phyloP scores from a whole-genome alignment of 2,329 filamentous ascomycete species.

The Epichloe sp. region DNA sequence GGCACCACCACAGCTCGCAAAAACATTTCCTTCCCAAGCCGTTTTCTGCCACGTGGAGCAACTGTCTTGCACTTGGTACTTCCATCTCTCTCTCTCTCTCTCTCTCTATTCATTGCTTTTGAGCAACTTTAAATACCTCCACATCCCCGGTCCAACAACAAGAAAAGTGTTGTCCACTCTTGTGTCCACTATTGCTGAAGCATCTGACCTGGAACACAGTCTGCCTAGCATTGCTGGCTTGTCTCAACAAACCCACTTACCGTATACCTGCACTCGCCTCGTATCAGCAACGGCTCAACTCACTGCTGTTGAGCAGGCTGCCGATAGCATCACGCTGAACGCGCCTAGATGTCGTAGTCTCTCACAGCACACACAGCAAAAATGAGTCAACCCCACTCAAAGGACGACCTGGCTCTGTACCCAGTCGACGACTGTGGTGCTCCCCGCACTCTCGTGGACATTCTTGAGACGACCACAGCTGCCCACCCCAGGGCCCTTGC shows the following conservation, averaged over 20 bases:
- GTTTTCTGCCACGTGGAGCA: not conserved
- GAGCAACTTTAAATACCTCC: not conserved
- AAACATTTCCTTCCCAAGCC: not conserved
- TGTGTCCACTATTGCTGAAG: not conserved
- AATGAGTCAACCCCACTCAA: constrained; percentile 2
- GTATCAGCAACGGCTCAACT: not conserved
- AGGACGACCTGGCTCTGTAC: constrained; percentile 6
- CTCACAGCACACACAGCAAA: not conserved
- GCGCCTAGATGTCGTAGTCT: constrained; percentile 1
- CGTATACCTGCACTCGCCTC: not conserved
- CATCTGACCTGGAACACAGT: not conserved
- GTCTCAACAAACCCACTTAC: not conserved
- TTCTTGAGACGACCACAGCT: constrained; percentile 6
- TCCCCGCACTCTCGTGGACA: constrained; percentile 10
- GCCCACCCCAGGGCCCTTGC: constrained; percentile 6
- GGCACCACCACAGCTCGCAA: not conserved
- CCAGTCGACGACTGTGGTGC: constrained; percentile 1
- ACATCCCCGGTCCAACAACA: not conserved
- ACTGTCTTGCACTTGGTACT: not conserved
- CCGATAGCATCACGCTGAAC: not conserved
- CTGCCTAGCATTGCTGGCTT: not conserved
- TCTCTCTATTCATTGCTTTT: not conserved
- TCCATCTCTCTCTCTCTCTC: not conserved
- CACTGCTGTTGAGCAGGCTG: not conserved
- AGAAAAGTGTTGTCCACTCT: not conserved